Percentiles rank a stretch among this genome's conserved stretches.
Conservation (phyloP, 441 rosid genomes). For the Arabidopsis lyrata region DNA sequence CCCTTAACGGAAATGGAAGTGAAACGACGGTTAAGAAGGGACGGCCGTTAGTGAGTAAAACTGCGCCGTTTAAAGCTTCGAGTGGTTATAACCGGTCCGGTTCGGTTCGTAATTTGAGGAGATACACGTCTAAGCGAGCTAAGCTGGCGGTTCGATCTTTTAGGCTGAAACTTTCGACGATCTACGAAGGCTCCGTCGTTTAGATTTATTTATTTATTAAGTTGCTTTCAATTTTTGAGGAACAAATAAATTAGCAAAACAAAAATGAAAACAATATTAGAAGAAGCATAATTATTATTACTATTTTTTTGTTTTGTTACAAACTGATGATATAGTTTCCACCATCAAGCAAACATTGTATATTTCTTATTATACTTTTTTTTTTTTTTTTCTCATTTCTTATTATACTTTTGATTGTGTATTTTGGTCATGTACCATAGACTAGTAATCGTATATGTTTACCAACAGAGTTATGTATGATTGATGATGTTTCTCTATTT, state of each 20-base stretch:
- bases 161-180: constrained; percentile 60
- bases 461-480: background rate
- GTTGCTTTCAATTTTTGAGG: constrained; percentile 17
- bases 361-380: background rate
- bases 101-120: constrained; percentile 57
- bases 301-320: constrained; percentile 3
- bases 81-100: constrained; percentile 51
- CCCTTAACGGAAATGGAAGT: background rate
- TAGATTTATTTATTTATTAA: constrained; percentile 11
- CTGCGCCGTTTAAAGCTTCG: constrained; percentile 25
- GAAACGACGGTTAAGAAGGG: constrained; percentile 29
- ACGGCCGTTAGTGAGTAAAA: constrained; percentile 7
- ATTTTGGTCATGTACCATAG: constrained; percentile 9
- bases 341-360: constrained; percentile 7
- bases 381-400: too few species aligned
- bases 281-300: constrained; percentile 15
- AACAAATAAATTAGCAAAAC: background rate
- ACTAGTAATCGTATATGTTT: constrained; percentile 1
- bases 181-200: constrained; percentile 65
- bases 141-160: constrained; percentile 70
- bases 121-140: constrained; percentile 57
- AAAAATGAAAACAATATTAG: background rate
- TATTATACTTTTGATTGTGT: background rate
- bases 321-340: constrained; percentile 4
- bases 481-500: constrained; percentile 6